Base-by-base conservation (phyloP, 805 yeast species). In the Candida orba region DNA sequence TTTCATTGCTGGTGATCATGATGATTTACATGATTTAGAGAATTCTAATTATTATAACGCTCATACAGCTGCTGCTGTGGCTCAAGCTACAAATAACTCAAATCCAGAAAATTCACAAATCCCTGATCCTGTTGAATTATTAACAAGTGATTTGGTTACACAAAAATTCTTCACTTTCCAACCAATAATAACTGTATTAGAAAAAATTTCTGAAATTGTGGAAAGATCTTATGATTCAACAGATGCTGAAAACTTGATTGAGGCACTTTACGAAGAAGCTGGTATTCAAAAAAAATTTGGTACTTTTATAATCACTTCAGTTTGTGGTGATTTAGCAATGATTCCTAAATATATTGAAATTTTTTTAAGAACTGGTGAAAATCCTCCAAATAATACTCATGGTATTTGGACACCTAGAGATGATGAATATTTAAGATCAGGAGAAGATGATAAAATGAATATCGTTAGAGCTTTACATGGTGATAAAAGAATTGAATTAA, bases 321-420 rank as follows among this genome's bases (percentile, higher is more conserved):
- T 70, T 25, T 67, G 73, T 39, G 75, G 75, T 56, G 74, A 69
- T 50, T 53, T 69, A 39, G 58, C 64, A 48, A 56, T 68, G 37
- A 66, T 71, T 43, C 70, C 72, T 36, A 61, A 68, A 37, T 71
- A 66, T 47, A 61, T 71, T 46, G 61, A 68, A 44, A 55, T 60
- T 34, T 68, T 67, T 56, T 62, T 71, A 36, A 63, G 63, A 47
- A 60, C 66, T 23, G 67, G 67, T 30, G 58, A 63, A 14, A 67
- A 69, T 46, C 75, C 74, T 10, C 75, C 75, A 32, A 49, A 52
- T 42, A 56, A 67, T 41, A 64, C 64, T 8, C 66, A 69, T n/a
- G 75, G 74, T 41, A 65, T 71, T 36, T 71, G 75, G 75, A 69
- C 73, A 2, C 52, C 62, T 24, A 68, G 65, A 38, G 73, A 71